Evolutionary conservation across 2,329 filamentous ascomycete genomes (phyloP), one percentile per base, ranked within the genome.

Genomic region (Thielaviopsis punctulata): DNA sequence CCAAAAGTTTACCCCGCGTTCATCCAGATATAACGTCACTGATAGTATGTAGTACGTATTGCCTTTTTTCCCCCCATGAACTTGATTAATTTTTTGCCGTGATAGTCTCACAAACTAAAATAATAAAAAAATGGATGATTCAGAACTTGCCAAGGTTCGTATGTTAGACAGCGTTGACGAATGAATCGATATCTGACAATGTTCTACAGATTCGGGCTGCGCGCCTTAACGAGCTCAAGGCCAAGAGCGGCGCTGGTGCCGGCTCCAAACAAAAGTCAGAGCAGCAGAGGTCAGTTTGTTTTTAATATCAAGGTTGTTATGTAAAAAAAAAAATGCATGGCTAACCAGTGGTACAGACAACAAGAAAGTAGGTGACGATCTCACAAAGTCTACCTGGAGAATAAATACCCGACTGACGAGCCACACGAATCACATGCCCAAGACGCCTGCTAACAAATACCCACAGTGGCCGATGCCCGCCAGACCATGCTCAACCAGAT

Each of bases 191-290:
- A 2, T 4, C n/a, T 9, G 15, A 50, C 39, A 13, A 46, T 48
- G 18, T 10, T 21, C 8, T n/a, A 18, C 62, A 95, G 84, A 95
- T 96, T 64, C 76, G 90, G 64, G 84, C 86, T 67, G 90, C 90
- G 62, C 87, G 92, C 57, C 81, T 95, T 52, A 86, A 90, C 68
- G 89, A 98, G 71, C 82, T 96, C 59, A 92, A 93, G 68, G 76
- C 88, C 60, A 73, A 84, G 67, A 69, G 75, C 57, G 72, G 71
- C 55, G 74, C 67, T 51, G 67, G 68, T 46, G 68, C 70, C 56
- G 72, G 65, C 50, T 66, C 69, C 49, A 69, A 71, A 56, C 71
- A 77, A 55, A 77, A 85, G 57, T 79, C 86, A 53, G 73, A 85
- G 62, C 75, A 69, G 24, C 44, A 52, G 36, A 55, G 49, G 52